A percentile compares a stretch with the other conserved stretches of the same genome.
Conservation (phyloP, 441 rosid species). For the Pelargonium fulgidum region DNA sequence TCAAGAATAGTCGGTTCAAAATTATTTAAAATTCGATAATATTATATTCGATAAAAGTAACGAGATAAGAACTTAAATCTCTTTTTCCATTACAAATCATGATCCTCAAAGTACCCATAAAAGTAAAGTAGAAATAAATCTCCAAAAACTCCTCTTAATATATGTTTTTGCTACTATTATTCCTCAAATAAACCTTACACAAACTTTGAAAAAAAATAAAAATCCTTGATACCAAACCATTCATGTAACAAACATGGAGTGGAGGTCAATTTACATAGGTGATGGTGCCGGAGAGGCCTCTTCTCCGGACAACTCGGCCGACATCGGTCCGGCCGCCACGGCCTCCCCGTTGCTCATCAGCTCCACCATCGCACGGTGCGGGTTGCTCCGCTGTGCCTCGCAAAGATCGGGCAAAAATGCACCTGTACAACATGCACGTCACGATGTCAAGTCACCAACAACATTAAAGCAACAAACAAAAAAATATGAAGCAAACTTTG, state of each 20-base stretch:
- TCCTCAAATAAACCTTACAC: background rate
- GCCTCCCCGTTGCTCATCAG: background rate
- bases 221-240: background rate
- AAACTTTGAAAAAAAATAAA: background rate
- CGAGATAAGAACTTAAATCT: too few relatives aligned
- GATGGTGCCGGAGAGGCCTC: background rate
- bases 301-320: background rate
- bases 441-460: background rate
- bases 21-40: too few relatives aligned
- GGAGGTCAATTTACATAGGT: background rate
- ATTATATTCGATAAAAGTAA: too few relatives aligned
- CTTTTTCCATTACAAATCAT: too few relatives aligned
- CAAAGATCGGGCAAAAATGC: background rate
- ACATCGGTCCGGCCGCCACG: background rate
- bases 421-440: background rate
- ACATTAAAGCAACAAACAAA: background rate
- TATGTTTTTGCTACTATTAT: background rate
- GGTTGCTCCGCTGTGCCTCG: constrained; percentile 2
- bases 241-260: background rate
- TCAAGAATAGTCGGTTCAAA: too few relatives aligned
- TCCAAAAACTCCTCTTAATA: background rate
- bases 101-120: too few relatives aligned
- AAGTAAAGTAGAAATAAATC: background rate
- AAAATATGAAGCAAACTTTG: too few relatives aligned
- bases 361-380: background rate